A percentile compares a stretch with the other conserved stretches of the same genome.
phyloP scores from a whole-genome alignment of 495 filamentous ascomycete genomes.

The Tuber microsphaerosporum region DNA sequence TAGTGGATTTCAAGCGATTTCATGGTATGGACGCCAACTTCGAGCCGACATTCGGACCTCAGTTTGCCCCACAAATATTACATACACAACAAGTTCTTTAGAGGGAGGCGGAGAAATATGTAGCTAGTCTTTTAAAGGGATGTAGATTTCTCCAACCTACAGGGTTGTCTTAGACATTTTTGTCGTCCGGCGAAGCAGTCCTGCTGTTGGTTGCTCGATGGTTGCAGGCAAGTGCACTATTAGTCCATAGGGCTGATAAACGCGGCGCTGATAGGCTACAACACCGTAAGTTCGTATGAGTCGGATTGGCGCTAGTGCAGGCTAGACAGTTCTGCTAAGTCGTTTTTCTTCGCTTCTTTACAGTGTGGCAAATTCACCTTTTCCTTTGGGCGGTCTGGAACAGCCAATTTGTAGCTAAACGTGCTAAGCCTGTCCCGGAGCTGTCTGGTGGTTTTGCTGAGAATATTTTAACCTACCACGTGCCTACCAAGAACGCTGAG shows the following conservation, averaged over 20 bases:
- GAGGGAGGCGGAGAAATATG: background rate
- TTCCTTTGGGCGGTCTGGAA: too few relatives aligned
- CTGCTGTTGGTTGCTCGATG: background rate
- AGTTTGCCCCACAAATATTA: background rate
- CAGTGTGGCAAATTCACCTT: too few relatives aligned
- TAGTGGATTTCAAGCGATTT: background rate
- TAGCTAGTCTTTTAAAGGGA: background rate
- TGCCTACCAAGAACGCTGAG: too few relatives aligned
- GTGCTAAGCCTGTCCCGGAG: too few relatives aligned
- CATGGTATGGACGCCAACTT: background rate
- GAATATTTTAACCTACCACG: too few relatives aligned
- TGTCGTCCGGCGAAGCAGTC: background rate
- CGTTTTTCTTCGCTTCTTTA: too few relatives aligned
- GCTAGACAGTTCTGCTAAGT: too few relatives aligned
- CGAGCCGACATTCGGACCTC: background rate
- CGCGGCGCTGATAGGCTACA: background rate
- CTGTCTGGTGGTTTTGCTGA: too few relatives aligned
- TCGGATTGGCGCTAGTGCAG: too few relatives aligned
- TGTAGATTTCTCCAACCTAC: background rate
- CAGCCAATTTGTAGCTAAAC: too few relatives aligned
- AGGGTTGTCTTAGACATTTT: background rate
- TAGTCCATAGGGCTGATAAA: background rate
- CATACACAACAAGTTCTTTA: background rate
- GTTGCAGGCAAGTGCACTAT: background rate
- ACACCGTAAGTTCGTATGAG: too few relatives aligned